Conservation (phyloP, 768 basidiomycete genomes). For the Agaricus bisporus region DNA sequence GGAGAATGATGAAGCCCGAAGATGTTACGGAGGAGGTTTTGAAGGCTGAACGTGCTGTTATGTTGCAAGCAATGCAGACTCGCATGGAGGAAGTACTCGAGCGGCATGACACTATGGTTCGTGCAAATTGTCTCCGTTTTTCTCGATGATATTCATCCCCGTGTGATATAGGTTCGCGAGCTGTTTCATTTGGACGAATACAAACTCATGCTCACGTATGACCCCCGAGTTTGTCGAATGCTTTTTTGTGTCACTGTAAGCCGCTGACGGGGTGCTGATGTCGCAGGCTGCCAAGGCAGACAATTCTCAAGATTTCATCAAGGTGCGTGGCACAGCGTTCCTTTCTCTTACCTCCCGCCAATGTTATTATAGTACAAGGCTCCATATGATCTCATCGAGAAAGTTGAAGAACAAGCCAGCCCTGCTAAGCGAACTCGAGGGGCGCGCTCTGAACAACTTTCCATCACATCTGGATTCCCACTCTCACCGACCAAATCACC, state of each 20-base stretch:
- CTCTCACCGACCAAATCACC: conserved; percentile 13
- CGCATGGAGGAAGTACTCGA: conserved; percentile 55
- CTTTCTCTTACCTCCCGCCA: conserved; percentile 7
- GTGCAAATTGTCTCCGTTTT: conserved; percentile 23
- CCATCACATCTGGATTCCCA: conserved; percentile 20
- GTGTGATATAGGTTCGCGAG: conserved; percentile 63
- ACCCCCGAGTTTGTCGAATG: conserved; percentile 56
- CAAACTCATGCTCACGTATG: conserved; percentile 65
- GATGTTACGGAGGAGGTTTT: conserved; percentile 20
- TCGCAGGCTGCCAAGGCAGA: conserved; percentile 67
- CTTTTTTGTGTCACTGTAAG: neutral
- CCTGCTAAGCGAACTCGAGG: conserved; percentile 53
- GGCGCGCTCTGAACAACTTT: conserved; percentile 41
- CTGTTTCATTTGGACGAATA: conserved; percentile 86
- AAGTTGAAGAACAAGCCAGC: conserved; percentile 33
- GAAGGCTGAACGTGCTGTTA: conserved; percentile 31
- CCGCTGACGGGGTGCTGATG: conserved; percentile 5
- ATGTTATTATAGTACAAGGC: conserved; percentile 47
- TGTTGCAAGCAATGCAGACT: conserved; percentile 54
- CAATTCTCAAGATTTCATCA: conserved; percentile 61
- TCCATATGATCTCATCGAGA: conserved; percentile 54
- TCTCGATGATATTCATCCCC: neutral
- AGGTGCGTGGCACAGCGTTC: conserved; percentile 39
- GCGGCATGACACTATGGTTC: conserved; percentile 68
- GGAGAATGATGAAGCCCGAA: conserved; percentile 9